These are phyloP conservation scores for Thielaviopsis punctulata DNA, from an alignment of 2,329 filamentous ascomycete genomes.

Conservation along the genomic window DNA sequence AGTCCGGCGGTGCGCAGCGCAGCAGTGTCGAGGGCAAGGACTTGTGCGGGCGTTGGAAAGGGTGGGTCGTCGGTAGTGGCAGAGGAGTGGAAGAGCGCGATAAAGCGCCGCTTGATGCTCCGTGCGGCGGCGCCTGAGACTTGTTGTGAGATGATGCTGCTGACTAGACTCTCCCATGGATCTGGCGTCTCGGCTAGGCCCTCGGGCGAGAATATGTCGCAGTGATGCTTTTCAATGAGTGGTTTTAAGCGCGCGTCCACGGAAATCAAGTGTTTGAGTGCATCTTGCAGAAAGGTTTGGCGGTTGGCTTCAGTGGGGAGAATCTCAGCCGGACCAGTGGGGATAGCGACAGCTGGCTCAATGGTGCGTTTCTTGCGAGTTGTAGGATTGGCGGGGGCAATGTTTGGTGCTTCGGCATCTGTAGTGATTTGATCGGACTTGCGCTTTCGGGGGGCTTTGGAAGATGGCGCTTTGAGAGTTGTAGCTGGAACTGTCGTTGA, in stretches of 20 bases:
- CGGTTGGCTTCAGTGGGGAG: constrained; percentile 38
- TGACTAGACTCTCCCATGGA: constrained; percentile 68
- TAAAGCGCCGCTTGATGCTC: constrained; percentile 74
- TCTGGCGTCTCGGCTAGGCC: constrained; percentile 74
- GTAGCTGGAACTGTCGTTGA: not conserved
- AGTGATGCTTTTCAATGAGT: constrained; percentile 58
- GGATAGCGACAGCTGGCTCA: not conserved
- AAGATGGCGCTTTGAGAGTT: not conserved
- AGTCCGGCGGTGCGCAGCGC: constrained; percentile 69
- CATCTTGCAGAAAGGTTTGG: constrained; percentile 52
- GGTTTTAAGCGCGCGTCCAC: constrained; percentile 56
- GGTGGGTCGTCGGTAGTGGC: constrained; percentile 8
- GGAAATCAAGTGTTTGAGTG: constrained; percentile 54
- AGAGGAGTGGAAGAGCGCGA: constrained; percentile 45
- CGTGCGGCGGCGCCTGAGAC: constrained; percentile 83
- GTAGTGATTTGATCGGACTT: not conserved
- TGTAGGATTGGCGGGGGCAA: not conserved
- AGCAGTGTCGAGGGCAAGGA: constrained; percentile 45
- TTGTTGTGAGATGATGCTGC: constrained; percentile 89
- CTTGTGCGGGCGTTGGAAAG: constrained; percentile 65
- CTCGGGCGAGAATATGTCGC: constrained; percentile 61
- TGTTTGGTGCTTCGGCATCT: not conserved
- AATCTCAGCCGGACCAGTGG: not conserved
- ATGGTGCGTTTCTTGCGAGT: not conserved
- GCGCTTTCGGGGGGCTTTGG: not conserved